phyloP scores from a whole-genome alignment of 2,329 filamentous ascomycete species.

The Alternaria gansuensis region DNA sequence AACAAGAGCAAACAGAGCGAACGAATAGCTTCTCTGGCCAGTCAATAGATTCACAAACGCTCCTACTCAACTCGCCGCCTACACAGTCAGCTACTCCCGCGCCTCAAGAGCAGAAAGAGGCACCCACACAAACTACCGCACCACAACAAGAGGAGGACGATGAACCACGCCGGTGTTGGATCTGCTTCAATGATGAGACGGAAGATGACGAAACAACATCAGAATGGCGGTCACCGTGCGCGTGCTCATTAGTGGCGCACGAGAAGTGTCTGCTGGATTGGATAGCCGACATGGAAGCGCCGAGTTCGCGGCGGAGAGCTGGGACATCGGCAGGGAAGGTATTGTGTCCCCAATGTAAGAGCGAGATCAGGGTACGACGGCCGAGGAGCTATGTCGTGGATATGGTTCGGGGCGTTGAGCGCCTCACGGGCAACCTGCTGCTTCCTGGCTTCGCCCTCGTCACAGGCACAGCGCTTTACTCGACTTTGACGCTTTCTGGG shows the following conservation, averaged over 20 bases:
- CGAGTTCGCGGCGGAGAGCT: conserved; percentile 61
- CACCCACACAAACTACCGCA: conserved; percentile 21
- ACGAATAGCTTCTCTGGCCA: conserved; percentile 51
- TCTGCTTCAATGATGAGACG: conserved; percentile 72
- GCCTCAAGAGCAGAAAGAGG: conserved; percentile 26
- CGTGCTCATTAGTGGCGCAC: conserved; percentile 89
- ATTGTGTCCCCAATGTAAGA: conserved; percentile 88
- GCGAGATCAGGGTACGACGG: conserved; percentile 77
- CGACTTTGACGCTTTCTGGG: conserved; percentile 64
- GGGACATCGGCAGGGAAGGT: conserved; percentile 66
- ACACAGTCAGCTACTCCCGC: conserved; percentile 25
- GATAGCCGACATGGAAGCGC: conserved; percentile 86
- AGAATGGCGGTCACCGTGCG: conserved; percentile 87
- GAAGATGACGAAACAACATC: conserved; percentile 69
- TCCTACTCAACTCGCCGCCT: conserved; percentile 54
- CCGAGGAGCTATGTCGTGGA: conserved; percentile 78
- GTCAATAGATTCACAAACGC: conserved; percentile 58
- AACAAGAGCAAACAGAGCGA: conserved; percentile 34
- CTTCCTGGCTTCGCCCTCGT: conserved; percentile 70
- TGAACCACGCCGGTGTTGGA: conserved; percentile 69
- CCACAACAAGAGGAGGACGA: conserved; percentile 41
- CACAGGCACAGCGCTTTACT: conserved; percentile 57
- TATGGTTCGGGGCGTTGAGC: conserved; percentile 67
- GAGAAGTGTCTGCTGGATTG: conserved; percentile 89
- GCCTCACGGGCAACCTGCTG: conserved; percentile 65